Evolutionary conservation across 345 rosid species (phyloP).

Genomic region (Cardamine chenopodiifolia): DNA sequence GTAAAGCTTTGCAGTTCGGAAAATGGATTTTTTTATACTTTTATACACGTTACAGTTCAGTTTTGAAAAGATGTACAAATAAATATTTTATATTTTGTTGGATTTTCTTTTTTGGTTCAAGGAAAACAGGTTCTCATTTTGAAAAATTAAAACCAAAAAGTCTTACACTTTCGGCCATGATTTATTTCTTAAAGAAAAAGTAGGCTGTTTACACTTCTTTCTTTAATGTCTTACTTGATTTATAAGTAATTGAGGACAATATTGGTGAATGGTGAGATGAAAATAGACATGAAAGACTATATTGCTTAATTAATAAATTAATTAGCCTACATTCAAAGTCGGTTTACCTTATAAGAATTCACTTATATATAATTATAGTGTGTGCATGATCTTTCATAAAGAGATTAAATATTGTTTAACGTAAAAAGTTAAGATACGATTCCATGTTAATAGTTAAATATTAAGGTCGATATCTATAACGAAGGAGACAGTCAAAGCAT

Average conservation of each 20-base stretch:
- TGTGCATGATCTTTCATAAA: conserved; percentile 38
- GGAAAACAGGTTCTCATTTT: background rate
- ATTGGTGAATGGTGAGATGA: conserved; percentile 41
- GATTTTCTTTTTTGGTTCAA: background rate
- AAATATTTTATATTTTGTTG: background rate
- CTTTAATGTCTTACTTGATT: conserved; percentile 18
- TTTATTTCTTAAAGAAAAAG: conserved; percentile 7
- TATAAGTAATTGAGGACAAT: conserved; percentile 23
- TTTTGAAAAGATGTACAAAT: background rate
- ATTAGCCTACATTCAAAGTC: conserved; percentile 42
- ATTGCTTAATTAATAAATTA: conserved; percentile 30
- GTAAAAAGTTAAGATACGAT: conserved; percentile 41
- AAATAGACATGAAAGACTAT: conserved; percentile 34
- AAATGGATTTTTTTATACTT: background rate
- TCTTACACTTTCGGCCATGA: conserved; percentile 17
- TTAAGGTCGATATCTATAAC: conserved; percentile 31
- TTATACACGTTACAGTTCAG: background rate
- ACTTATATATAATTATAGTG: conserved; percentile 18
- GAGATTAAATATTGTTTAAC: conserved; percentile 32
- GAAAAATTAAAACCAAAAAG: conserved; percentile 22
- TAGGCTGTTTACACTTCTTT: conserved; percentile 29
- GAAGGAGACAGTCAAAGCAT: conserved; percentile 43
- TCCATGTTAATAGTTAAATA: conserved; percentile 20
- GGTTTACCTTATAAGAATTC: conserved; percentile 26
- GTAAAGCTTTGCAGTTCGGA: background rate